phyloP scores from a whole-genome alignment of 2,329 filamentous ascomycete species.

The Laburnicola sp. region DNA sequence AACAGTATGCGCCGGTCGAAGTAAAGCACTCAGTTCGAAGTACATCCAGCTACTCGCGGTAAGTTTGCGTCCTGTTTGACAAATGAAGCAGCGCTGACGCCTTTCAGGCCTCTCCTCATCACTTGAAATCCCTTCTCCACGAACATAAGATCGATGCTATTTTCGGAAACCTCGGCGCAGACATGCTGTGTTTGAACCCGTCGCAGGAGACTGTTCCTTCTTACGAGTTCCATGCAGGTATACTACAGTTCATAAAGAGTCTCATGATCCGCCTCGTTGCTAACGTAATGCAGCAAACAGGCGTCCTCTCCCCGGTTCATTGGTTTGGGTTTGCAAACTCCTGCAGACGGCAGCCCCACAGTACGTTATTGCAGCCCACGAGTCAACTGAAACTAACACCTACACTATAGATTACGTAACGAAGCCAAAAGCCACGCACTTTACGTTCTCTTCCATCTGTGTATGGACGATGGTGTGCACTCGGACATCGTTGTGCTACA shows the following conservation, averaged over 20 bases:
- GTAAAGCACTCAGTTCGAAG: slow-evolving; percentile 42
- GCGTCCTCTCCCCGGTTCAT: slow-evolving; percentile 21
- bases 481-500: slow-evolving; percentile 20
- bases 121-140: slow-evolving; percentile 46
- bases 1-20: slow-evolving; percentile 34
- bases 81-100: slow-evolving; percentile 7
- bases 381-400: not conserved
- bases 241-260: not conserved
- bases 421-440: slow-evolving; percentile 29
- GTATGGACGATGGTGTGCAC: slow-evolving; percentile 39
- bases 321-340: slow-evolving; percentile 28
- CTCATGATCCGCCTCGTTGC: not conserved
- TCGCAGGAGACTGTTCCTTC: slow-evolving; percentile 8
- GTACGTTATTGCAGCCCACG: slow-evolving; percentile 18
- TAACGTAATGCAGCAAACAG: slow-evolving; percentile 10
- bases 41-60: slow-evolving; percentile 40
- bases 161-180: slow-evolving; percentile 63
- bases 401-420: slow-evolving; percentile 23
- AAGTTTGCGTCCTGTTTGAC: not conserved
- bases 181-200: slow-evolving; percentile 23
- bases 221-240: slow-evolving; percentile 14
- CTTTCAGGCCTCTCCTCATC: slow-evolving; percentile 19
- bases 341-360: slow-evolving; percentile 29
- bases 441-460: slow-evolving; percentile 32
- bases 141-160: slow-evolving; percentile 52